phyloP scores from a whole-genome alignment of 2,329 filamentous ascomycete genomes.

The Basipetospora sp. region DNA sequence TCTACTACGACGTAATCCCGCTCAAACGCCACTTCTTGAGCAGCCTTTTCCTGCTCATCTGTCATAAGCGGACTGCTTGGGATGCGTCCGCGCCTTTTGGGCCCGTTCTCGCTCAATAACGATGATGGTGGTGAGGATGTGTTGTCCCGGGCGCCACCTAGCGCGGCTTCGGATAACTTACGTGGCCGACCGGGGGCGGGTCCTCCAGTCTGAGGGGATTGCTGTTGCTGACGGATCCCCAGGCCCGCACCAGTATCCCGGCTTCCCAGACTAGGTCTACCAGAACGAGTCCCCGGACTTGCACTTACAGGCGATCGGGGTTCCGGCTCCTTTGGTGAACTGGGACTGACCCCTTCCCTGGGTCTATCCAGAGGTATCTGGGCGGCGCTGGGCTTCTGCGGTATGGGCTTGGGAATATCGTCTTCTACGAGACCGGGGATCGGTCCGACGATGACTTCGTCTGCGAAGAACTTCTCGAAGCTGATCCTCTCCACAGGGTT shows the following conservation, averaged over 20 bases:
- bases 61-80: constrained; percentile 22
- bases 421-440: constrained; percentile 75
- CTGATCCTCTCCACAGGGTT: constrained; percentile 72
- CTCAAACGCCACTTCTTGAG: constrained; percentile 78
- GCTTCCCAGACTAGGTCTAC: background rate
- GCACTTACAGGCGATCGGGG: constrained; percentile 1
- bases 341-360: background rate
- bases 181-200: constrained; percentile 34
- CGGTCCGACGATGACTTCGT: constrained; percentile 54
- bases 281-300: background rate
- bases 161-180: constrained; percentile 22
- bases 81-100: constrained; percentile 15
- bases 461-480: constrained; percentile 73
- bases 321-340: constrained; percentile 1
- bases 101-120: constrained; percentile 20
- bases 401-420: constrained; percentile 38
- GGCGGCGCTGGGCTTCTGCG: background rate
- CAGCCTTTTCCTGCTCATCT: constrained; percentile 51
- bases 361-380: background rate
- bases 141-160: background rate
- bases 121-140: constrained; percentile 11
- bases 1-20: constrained; percentile 93
- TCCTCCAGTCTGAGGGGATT: constrained; percentile 24
- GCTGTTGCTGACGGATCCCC: constrained; percentile 29
- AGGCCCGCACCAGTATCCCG: constrained; percentile 31